Conservation (phyloP, 179 eudicot species). For the Beta lomatogona region DNA sequence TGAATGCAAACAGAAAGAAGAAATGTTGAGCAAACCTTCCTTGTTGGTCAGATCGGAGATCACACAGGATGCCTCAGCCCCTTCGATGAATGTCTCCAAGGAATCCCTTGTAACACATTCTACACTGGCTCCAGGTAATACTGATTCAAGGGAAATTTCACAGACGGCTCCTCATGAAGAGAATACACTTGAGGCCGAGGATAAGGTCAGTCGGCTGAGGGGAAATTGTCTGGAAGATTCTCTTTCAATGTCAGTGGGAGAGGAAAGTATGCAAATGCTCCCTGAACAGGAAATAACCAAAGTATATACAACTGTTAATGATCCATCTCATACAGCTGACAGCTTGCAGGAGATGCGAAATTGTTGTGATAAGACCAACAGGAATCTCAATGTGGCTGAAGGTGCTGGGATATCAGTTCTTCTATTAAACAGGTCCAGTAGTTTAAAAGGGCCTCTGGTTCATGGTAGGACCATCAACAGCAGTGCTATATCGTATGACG, state of each 20-base stretch:
- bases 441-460: constrained; percentile 58
- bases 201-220: constrained; percentile 28
- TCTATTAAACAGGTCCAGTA: constrained; percentile 63
- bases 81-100: constrained; percentile 26
- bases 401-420: constrained; percentile 82
- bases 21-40: constrained; percentile 25
- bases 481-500: constrained; percentile 70
- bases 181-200: constrained; percentile 29
- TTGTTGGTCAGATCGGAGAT: constrained; percentile 14
- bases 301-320: constrained; percentile 24
- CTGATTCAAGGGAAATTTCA: constrained; percentile 30
- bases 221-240: constrained; percentile 32
- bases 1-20: constrained; percentile 49
- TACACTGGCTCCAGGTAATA: constrained; percentile 16
- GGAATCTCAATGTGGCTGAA: constrained; percentile 47
- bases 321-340: constrained; percentile 31
- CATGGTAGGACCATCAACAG: constrained; percentile 70
- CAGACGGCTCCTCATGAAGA: constrained; percentile 27
- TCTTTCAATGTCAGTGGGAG: constrained; percentile 25
- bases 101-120: constrained; percentile 35
- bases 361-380: constrained; percentile 25
- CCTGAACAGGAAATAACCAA: constrained; percentile 27
- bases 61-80: constrained; percentile 31
- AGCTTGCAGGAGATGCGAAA: constrained; percentile 32
- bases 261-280: constrained; percentile 32